Conservation (phyloP, 371 early-diverging fungal genomes). For the Basidiobolus meristosporus region DNA sequence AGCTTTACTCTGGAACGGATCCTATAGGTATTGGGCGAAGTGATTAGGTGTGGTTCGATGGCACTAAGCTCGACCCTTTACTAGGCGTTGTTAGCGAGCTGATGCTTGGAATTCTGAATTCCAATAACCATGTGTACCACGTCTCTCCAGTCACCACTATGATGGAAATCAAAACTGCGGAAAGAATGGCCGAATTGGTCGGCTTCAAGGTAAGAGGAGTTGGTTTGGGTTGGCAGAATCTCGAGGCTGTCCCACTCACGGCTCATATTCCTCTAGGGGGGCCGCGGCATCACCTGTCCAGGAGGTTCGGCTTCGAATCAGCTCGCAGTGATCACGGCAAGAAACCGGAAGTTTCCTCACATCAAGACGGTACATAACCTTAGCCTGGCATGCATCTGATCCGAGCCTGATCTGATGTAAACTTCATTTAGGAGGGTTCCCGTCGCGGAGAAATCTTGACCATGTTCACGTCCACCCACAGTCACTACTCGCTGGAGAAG, state of each 20-base stretch:
- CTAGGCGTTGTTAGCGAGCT: constrained; percentile 54
- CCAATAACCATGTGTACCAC: constrained; percentile 64
- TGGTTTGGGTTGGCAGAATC: background rate
- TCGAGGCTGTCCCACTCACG: background rate
- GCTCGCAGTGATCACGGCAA: constrained; percentile 57
- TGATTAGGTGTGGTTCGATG: background rate
- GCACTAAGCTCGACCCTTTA: background rate
- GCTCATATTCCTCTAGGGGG: constrained; percentile 4
- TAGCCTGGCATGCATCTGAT: background rate
- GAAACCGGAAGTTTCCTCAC: constrained; percentile 44
- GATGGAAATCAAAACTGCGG: constrained; percentile 47
- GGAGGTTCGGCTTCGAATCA: constrained; percentile 69
- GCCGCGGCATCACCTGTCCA: constrained; percentile 55
- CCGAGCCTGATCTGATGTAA: background rate
- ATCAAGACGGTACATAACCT: constrained; percentile 14
- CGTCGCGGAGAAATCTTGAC: constrained; percentile 11
- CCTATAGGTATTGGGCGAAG: constrained; percentile 22
- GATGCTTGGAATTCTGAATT: constrained; percentile 49
- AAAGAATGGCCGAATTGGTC: constrained; percentile 28
- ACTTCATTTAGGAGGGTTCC: constrained; percentile 3
- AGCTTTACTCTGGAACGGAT: constrained; percentile 62
- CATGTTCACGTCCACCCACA: constrained; percentile 51
- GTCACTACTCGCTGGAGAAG: constrained; percentile 70
- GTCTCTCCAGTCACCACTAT: constrained; percentile 57
- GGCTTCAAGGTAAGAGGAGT: constrained; percentile 15